Conservation (phyloP, 164 flowering plant species). For the Houttuynia cordata region DNA sequence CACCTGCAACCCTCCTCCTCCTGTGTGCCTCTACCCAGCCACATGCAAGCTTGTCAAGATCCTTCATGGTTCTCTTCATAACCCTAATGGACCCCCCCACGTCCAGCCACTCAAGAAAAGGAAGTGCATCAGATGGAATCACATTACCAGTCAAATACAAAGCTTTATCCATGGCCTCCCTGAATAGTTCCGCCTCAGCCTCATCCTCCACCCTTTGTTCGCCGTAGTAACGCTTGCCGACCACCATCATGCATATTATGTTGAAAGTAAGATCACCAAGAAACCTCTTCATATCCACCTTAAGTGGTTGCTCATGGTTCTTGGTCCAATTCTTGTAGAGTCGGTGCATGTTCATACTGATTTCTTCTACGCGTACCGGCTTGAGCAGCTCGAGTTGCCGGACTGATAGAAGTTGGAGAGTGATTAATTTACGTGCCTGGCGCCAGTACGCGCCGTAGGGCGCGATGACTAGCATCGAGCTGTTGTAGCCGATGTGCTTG, state of each 20-base stretch:
- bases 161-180: background rate
- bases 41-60: background rate
- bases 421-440: background rate
- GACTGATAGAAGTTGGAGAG: background rate
- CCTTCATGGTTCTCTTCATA: slow-evolving; percentile 5
- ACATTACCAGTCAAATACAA: background rate
- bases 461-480: slow-evolving; percentile 3
- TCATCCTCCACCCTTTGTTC: background rate
- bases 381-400: background rate
- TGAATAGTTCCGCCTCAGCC: background rate
- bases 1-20: background rate
- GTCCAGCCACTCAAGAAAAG: slow-evolving; percentile 4
- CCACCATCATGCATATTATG: background rate
- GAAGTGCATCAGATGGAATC: background rate
- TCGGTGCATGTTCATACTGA: background rate
- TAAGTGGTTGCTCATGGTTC: background rate
- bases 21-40: slow-evolving; percentile 7
- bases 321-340: background rate
- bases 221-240: slow-evolving; percentile 3
- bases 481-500: background rate
- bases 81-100: background rate
- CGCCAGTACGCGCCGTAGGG: slow-evolving; percentile 11
- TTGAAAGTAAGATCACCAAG: background rate
- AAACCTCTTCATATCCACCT: slow-evolving; percentile 1
- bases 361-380: background rate